A percentile compares a stretch with the other conserved stretches of the same genome.
phyloP scores from a whole-genome alignment of 805 yeast species.

The Candida berthetii region DNA sequence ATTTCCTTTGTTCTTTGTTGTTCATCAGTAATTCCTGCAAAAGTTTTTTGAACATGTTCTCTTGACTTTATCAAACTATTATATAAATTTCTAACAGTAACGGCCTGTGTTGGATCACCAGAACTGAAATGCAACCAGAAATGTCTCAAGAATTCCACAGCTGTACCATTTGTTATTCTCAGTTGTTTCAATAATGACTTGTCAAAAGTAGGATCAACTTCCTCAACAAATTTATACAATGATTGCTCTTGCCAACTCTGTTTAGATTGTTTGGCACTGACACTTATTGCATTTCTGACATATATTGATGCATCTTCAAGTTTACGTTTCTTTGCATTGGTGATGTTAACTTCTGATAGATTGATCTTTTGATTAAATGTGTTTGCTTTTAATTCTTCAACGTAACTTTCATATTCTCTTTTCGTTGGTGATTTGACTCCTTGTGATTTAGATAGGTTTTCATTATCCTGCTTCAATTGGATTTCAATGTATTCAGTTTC shows the following conservation, averaged over 20 bases:
- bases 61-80: conserved; percentile 42
- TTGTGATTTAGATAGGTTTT: conserved; percentile 1
- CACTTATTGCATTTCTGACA: conserved; percentile 40
- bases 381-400: conserved; percentile 12
- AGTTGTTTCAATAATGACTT: conserved; percentile 39
- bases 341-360: conserved; percentile 19
- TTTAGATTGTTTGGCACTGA: conserved; percentile 48
- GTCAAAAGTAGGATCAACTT: conserved; percentile 27
- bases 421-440: conserved; percentile 12
- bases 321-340: conserved; percentile 19
- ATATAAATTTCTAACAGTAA: conserved; percentile 37
- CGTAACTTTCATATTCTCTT: conserved; percentile 16
- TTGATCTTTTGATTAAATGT: conserved; percentile 15
- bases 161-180: conserved; percentile 60
- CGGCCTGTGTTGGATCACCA: conserved; percentile 38
- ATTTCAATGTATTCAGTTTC: conserved; percentile 47
- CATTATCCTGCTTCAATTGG: conserved; percentile 12
- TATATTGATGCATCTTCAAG: conserved; percentile 38
- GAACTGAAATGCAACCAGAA: conserved; percentile 63
- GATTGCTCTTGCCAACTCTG: conserved; percentile 34
- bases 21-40: conserved; percentile 22
- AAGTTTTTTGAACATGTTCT: conserved; percentile 34
- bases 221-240: conserved; percentile 19
- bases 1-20: conserved; percentile 19
- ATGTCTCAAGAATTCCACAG: conserved; percentile 70